Base-by-base conservation (phyloP, 2,329 filamentous ascomycete genomes). In the Madurella fahalii region DNA sequence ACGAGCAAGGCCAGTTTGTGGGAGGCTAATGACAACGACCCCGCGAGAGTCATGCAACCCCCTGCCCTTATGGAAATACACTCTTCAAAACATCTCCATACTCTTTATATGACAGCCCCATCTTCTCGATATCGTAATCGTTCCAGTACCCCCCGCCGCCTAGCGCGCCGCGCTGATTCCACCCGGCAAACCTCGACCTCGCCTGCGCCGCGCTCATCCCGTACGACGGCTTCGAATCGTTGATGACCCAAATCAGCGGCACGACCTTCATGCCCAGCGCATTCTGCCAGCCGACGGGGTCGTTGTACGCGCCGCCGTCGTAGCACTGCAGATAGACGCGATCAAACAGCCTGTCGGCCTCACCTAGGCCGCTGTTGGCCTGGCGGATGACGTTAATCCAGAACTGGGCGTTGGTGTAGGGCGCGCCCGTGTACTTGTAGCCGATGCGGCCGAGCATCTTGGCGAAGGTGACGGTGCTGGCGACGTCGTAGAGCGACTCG, bases 101-200 rank as follows among this genome's bases (percentile, higher is more conserved):
- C 2, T 66, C 63, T 12, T 13, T 47, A 47, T 76, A 75, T 2
- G 69, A 72, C 37, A 68, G 60, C 7, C 61, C 61, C 69, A 74
- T 75, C 63, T 73, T 75, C 66, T 75, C 73, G 42, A 76, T 74
- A 56, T 76, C 74, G 53, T 69, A 75, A 56, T 76, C 73, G 44
- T 76, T 76, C 74, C 74, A 76, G 57, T 74, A 76, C 1, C 73
- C 74, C 0, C 71, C 74, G 0, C 68, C 74, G 1, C 64, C 72
- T 13, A 76, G 59, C 0, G 63, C 57, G 5, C 63, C 62, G 37
- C 55, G 53, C 34, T 57, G 34, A 17, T 65, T 63, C 73, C 73
- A 76, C 9, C 48, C 50, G 1, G 58, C 50, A 49, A 76, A 75
- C 58, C 63, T 68, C 1, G 61, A 57, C 59, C 58, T 51, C 4